A percentile compares a stretch with the other conserved stretches of the same genome.
These are phyloP conservation scores for Penicillium macrosclerotiorum DNA, from an alignment of 495 filamentous ascomycete species.

Conservation along the genomic window DNA sequence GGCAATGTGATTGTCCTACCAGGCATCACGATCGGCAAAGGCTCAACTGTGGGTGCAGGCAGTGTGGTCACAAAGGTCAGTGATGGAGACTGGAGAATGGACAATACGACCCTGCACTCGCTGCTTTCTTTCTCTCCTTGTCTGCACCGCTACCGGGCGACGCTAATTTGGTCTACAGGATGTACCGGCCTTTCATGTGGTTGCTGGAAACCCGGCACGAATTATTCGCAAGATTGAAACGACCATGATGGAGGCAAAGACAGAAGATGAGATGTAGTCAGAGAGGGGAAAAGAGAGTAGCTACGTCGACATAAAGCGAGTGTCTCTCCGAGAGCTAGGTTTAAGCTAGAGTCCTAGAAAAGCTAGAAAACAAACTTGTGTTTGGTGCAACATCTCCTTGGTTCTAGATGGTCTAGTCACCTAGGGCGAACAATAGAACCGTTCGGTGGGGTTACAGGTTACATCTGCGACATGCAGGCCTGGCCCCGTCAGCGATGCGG, in stretches of 20 bases:
- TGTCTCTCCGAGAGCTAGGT: not conserved
- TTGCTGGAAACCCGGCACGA: constrained; percentile 65
- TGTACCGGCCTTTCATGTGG: constrained; percentile 61
- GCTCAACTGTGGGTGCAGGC: constrained; percentile 76
- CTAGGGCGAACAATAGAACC: constrained; percentile 2
- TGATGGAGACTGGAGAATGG: no score
- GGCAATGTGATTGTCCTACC: constrained; percentile 73
- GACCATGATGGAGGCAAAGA: constrained; percentile 21
- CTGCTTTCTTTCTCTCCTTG: not conserved
- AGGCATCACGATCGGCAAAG: constrained; percentile 78
- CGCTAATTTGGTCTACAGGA: constrained; percentile 39
- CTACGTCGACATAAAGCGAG: no score
- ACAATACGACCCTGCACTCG: no score
- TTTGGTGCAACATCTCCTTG: not conserved
- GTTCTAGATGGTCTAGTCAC: no score
- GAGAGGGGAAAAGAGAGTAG: no score
- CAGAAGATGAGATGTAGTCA: not conserved
- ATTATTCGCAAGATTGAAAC: constrained; percentile 56
- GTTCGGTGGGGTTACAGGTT: not conserved
- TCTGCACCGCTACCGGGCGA: no score
- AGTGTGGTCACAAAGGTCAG: constrained; percentile 82
- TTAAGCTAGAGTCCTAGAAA: not conserved
- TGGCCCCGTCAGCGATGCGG: constrained; percentile 10
- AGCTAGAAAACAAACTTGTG: not conserved
- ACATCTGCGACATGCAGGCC: constrained; percentile 15